phyloP scores from a whole-genome alignment of 106 monocot species.

The Apostasia shenzhenica region DNA sequence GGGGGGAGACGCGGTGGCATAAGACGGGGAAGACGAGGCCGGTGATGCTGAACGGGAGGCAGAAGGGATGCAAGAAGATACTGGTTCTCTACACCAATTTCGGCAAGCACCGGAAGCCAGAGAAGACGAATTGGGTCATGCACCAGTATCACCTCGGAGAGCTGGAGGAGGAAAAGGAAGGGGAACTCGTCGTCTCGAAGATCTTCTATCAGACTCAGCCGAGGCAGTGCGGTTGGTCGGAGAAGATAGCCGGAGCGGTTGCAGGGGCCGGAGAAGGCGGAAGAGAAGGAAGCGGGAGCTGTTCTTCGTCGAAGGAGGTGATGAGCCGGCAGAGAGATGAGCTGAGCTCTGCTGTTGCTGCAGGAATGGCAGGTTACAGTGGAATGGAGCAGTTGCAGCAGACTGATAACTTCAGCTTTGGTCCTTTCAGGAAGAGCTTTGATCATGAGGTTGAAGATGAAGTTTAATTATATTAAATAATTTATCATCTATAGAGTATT shows the following conservation, averaged over 20 bases:
- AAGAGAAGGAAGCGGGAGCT: constrained; percentile 49
- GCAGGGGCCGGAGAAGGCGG: constrained; percentile 20
- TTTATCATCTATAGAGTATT: too few relatives aligned
- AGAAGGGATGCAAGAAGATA: constrained; percentile 93
- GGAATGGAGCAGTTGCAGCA: constrained; percentile 34
- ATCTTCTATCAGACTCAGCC: constrained; percentile 98
- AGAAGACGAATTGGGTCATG: constrained; percentile 99
- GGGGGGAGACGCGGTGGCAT: constrained; percentile 89
- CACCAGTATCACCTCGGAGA: constrained; percentile 94
- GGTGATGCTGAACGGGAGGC: constrained; percentile 54
- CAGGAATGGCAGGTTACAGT: constrained; percentile 29
- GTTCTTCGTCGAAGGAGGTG: constrained; percentile 57
- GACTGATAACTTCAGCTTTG: constrained; percentile 69
- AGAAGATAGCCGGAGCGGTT: constrained; percentile 17
- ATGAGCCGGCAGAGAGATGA: constrained; percentile 14
- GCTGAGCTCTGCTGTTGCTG: constrained; percentile 13
- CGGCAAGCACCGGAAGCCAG: constrained; percentile 78
- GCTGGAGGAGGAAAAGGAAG: constrained; percentile 81
- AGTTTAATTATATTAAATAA: too few relatives aligned
- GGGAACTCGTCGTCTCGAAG: constrained; percentile 93
- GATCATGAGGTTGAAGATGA: constrained; percentile 32
- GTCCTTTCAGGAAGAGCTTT: constrained; percentile 78
- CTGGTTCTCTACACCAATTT: constrained; percentile 91
- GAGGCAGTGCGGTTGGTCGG: constrained; percentile 73
- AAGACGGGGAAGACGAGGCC: constrained; percentile 96